Conservation (phyloP, 2,329 filamentous ascomycete species). For the Fusarium mexicanum region DNA sequence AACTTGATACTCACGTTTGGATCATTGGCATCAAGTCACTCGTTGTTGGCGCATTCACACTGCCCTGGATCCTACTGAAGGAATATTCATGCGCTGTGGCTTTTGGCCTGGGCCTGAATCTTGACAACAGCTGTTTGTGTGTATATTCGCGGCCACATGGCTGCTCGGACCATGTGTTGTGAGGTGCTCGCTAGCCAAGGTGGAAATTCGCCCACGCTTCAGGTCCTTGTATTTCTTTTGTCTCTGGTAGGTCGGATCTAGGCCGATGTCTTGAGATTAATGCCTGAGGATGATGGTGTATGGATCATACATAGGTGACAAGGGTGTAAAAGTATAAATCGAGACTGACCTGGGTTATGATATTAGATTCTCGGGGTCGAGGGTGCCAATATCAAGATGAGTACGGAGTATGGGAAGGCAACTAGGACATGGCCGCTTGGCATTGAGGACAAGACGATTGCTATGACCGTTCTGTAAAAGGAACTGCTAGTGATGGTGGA, state of each 20-base stretch:
- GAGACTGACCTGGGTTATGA: neutral
- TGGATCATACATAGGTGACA: neutral
- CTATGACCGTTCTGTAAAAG: neutral
- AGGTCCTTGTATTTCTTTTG: neutral
- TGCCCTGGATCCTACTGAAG: neutral
- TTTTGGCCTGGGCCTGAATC: neutral
- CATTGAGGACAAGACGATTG: neutral
- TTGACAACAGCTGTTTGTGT: neutral
- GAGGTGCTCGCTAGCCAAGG: neutral
- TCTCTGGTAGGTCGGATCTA: neutral
- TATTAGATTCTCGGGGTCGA: neutral
- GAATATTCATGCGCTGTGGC: neutral
- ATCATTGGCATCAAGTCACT: neutral
- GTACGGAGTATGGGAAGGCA: neutral
- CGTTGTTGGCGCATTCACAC: neutral
- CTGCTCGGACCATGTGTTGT: slow-evolving; percentile 22
- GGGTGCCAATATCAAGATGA: neutral
- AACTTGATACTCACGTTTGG: neutral
- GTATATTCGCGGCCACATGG: slow-evolving; percentile 20
- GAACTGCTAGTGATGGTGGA: neutral
- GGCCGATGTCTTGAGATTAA: neutral
- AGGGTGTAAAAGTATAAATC: neutral
- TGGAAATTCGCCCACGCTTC: neutral
- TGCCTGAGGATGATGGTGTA: neutral
- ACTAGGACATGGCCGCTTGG: neutral